Base-by-base conservation (phyloP, 208 protist genomes). In the Leishmania mexicana region DNA sequence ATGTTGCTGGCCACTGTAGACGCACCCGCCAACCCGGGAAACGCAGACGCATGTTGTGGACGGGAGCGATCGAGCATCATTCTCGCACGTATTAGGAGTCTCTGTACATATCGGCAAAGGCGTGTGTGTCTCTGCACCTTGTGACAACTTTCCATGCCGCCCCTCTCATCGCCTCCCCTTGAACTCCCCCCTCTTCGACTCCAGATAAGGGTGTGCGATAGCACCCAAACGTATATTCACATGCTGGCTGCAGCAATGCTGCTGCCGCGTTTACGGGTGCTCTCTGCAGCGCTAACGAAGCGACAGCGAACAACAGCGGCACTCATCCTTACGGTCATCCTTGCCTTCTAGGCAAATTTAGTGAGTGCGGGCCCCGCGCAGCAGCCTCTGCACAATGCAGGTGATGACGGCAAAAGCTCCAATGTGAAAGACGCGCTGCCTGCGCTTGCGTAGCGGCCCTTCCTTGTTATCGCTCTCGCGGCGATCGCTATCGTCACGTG, bases 401-500 rank as follows among this genome's bases (percentile, higher is more conserved):
- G 40, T 42, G 31, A 45, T 15, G 2, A 54, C 51, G 13, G 8
- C 3, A 5, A 54, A 17, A 13, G 8, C 51, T 24, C 19, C 24
- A 49, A 73, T 6, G 31, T 45, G 28, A 31, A 6, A 10, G 31
- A 58, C 1, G 72, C 51, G 45, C 40, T n/a, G 19, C 28, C 11
- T 47, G 2, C 15, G 47, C 6, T 38, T 3, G 13, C 3, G 11
- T 81, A 60, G 77, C 81, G 77, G 78, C 21, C 49, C 4, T 17
- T 15, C 40, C 38, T 85, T 21, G 62, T 81, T 38, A 1, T 78
- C 21, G 60, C 58, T n/a, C 62, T 79, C 40, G 73, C 76, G 11
- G 28, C 17, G 49, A n/a, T 74, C 6, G 62, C 70, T n/a, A 42
- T 71, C 2, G 64, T 67, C 6, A 51, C 72, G 31, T 8, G 54